phyloP scores from a whole-genome alignment of 2,329 filamentous ascomycete genomes.

The Blumeriella jaapii region DNA sequence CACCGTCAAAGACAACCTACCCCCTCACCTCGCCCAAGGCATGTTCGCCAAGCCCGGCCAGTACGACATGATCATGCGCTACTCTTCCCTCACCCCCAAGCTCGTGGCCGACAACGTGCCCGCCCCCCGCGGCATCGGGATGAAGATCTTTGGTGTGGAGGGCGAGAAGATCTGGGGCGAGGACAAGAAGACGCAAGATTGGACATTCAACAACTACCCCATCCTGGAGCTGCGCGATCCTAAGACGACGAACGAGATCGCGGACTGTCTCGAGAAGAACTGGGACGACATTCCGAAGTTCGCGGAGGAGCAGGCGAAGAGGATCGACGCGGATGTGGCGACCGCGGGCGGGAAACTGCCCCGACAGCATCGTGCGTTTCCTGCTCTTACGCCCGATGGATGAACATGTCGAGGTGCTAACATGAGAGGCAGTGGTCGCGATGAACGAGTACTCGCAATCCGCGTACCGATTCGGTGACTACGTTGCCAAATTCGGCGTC shows the following conservation, averaged over 20 bases:
- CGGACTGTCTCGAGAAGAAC: slow-evolving; percentile 11
- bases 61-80: slow-evolving; percentile 12
- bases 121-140: slow-evolving; percentile 13
- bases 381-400: neutral
- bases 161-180: slow-evolving; percentile 15
- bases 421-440: slow-evolving; percentile 8
- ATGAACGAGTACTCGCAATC: slow-evolving; percentile 16
- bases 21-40: slow-evolving; percentile 13
- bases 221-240: slow-evolving; percentile 11
- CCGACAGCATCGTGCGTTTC: slow-evolving; percentile 8
- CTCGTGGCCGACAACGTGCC: slow-evolving; percentile 12
- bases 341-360: slow-evolving; percentile 7
- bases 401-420: neutral
- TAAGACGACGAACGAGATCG: slow-evolving; percentile 14
- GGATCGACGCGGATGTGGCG: slow-evolving; percentile 12
- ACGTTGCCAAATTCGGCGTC: slow-evolving; percentile 14
- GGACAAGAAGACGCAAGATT: slow-evolving; percentile 15
- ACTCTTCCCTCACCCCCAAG: slow-evolving; percentile 13
- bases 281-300: slow-evolving; percentile 15
- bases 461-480: slow-evolving; percentile 12
- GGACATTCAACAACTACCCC: slow-evolving; percentile 15
- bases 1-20: slow-evolving; percentile 12
- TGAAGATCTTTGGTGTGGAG: slow-evolving; percentile 13
- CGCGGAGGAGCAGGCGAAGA: slow-evolving; percentile 10
- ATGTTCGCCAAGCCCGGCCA: slow-evolving; percentile 13